Evolutionary conservation across 768 basidiomycete genomes (phyloP).

Genomic region (Lactifluus subvellereus): DNA sequence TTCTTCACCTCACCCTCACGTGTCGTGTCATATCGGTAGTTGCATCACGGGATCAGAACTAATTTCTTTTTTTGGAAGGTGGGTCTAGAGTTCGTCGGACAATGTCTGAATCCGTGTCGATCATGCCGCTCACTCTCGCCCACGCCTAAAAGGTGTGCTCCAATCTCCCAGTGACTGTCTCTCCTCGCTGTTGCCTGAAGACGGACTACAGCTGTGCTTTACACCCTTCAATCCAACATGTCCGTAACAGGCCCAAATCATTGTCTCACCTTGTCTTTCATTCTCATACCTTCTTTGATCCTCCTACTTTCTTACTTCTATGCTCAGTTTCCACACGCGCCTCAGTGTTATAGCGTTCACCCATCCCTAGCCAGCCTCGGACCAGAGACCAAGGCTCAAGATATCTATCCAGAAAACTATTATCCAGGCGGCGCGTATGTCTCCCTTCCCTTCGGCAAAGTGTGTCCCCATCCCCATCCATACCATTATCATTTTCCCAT

Average conservation of each 20-base stretch:
- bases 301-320: conserved; percentile 54
- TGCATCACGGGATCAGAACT: conserved; percentile 31
- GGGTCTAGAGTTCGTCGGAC: neutral
- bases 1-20: conserved; percentile 30
- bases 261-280: conserved; percentile 46
- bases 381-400: conserved; percentile 49
- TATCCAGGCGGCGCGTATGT: conserved; percentile 61
- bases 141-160: neutral
- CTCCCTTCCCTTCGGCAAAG: conserved; percentile 57
- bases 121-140: neutral
- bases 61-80: conserved; percentile 2
- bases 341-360: conserved; percentile 44
- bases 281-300: conserved; percentile 56
- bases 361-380: conserved; percentile 59
- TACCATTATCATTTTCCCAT: neutral
- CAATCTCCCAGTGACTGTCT: neutral
- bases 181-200: neutral
- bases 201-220: conserved; percentile 1
- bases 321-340: conserved; percentile 59
- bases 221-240: conserved; percentile 21
- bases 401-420: conserved; percentile 67
- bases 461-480: conserved; percentile 30
- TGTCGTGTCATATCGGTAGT: conserved; percentile 20
- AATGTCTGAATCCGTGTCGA: neutral
- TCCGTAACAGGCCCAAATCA: conserved; percentile 28